These are phyloP conservation scores for Aspergillus viridinutans DNA, from an alignment of 2,329 filamentous ascomycete genomes.

Conservation along the genomic window DNA sequence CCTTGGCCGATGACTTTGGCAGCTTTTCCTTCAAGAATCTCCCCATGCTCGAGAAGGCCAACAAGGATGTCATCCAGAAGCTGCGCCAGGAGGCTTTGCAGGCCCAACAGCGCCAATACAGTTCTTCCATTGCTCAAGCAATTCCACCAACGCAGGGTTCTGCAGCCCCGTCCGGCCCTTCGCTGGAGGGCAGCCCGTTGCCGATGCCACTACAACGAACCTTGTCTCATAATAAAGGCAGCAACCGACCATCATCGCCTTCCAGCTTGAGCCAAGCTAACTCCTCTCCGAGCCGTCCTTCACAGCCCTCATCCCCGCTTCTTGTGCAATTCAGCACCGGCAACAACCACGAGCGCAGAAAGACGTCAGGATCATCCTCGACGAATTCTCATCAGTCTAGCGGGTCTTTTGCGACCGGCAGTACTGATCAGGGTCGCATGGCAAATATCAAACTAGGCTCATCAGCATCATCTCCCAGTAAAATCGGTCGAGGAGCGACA, in stretches of 20 bases:
- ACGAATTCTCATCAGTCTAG: conserved; percentile 75
- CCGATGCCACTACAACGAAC: conserved; percentile 76
- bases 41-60: conserved; percentile 92
- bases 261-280: conserved; percentile 74
- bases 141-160: conserved; percentile 11
- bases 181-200: conserved; percentile 79
- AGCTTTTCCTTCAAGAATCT: conserved; percentile 97
- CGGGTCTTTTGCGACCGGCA: conserved; percentile 64
- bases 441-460: conserved; percentile 50
- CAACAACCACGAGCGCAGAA: conserved; percentile 76
- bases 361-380: conserved; percentile 86
- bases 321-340: conserved; percentile 93
- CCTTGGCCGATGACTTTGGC: conserved; percentile 87
- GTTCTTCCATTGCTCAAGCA: conserved; percentile 23
- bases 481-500: conserved; percentile 39
- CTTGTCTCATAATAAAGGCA: conserved; percentile 74
- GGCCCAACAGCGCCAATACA: conserved; percentile 52
- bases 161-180: conserved; percentile 53
- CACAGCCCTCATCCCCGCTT: conserved; percentile 81
- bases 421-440: conserved; percentile 66
- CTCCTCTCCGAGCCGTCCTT: conserved; percentile 81
- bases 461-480: conserved; percentile 52
- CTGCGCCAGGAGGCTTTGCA: conserved; percentile 86
- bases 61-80: conserved; percentile 98
- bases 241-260: conserved; percentile 78